Conservation (phyloP, 345 rosid genomes). For the Fremontodendron californicum region DNA sequence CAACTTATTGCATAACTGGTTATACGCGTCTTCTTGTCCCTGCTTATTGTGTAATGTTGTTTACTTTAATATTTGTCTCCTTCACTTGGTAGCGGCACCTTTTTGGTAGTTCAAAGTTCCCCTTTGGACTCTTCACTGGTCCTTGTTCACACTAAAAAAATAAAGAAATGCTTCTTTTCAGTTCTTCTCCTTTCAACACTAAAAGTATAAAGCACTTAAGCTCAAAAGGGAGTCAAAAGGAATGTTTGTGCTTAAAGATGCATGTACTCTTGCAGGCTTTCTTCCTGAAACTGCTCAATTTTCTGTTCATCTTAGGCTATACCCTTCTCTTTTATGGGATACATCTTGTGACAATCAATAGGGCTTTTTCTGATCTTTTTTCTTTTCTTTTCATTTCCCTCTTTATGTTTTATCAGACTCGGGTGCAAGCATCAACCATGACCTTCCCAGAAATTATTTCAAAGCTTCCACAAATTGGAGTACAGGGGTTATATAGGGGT, state of each 20-base stretch:
- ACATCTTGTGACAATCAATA: background rate
- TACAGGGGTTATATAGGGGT: conserved; percentile 79
- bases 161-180: background rate
- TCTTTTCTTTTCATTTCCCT: background rate
- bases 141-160: background rate
- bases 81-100: background rate
- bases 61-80: conserved; percentile 4
- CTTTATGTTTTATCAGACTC: conserved; percentile 52
- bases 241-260: background rate
- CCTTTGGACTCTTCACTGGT: background rate
- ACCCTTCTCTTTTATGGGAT: background rate
- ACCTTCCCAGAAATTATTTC: conserved; percentile 80
- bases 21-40: background rate
- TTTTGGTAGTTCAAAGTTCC: background rate
- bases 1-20: background rate
- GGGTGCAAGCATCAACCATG: conserved; percentile 90
- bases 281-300: background rate
- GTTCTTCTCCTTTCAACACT: background rate
- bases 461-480: conserved; percentile 90
- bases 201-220: background rate
- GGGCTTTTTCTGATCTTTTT: conserved; percentile 3
- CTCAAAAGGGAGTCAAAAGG: background rate
- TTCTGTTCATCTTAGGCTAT: background rate
- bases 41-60: background rate
- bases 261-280: background rate